Evolutionary conservation across 345 rosid genomes (phyloP).

Genomic region (Citrus sp.): DNA sequence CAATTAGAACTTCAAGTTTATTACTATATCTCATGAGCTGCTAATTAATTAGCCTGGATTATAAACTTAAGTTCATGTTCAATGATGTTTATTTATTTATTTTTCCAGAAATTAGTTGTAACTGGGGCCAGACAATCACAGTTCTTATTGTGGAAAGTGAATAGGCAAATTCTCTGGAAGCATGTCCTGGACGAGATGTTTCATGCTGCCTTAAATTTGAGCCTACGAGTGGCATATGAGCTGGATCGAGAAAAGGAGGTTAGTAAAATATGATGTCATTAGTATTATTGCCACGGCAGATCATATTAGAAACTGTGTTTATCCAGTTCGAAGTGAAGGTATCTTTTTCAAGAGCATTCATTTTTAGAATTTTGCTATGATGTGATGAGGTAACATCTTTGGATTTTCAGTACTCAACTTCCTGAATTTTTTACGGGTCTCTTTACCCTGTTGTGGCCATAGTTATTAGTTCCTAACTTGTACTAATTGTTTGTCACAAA

Average conservation of each 20-base stretch:
- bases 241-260: conserved; percentile 67
- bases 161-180: conserved; percentile 39
- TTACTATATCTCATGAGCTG: background rate
- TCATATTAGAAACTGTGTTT: background rate
- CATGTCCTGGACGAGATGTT: conserved; percentile 74
- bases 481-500: background rate
- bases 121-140: conserved; percentile 27
- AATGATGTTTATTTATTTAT: background rate
- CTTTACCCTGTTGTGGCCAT: background rate
- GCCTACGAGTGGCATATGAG: conserved; percentile 52
- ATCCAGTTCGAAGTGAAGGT: background rate
- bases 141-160: conserved; percentile 76
- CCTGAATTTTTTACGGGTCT: background rate
- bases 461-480: background rate
- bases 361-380: background rate
- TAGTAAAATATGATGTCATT: conserved; percentile 11
- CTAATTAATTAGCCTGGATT: background rate
- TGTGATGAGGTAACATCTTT: background rate
- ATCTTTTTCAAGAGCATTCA: background rate
- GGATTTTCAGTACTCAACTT: background rate
- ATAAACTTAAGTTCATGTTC: background rate
- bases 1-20: background rate
- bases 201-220: conserved; percentile 78
- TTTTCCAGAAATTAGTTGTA: conserved; percentile 55
- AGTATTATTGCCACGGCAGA: background rate